Percentiles rank a stretch among this genome's conserved stretches.
phyloP scores from a whole-genome alignment of 2,329 filamentous ascomycete genomes.

The Aspergillus unguis region DNA sequence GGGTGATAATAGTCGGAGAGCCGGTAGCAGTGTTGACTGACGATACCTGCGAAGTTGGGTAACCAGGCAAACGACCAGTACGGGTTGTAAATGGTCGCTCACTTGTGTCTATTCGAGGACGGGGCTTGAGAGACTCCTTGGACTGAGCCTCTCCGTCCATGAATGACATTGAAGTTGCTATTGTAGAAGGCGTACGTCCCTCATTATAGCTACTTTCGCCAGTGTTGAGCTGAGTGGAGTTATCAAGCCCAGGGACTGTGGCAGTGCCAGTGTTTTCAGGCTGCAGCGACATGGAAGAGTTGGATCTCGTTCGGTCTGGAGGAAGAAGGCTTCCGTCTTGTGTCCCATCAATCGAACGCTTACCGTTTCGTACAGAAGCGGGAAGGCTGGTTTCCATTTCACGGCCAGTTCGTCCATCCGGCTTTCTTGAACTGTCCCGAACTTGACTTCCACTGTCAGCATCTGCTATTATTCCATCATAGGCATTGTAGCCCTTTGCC shows the following conservation, averaged over 20 bases:
- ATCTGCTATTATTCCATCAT: slow-evolving; percentile 26
- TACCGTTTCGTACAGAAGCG: slow-evolving; percentile 21
- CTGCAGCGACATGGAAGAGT: slow-evolving; percentile 30
- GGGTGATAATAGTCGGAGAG: slow-evolving; percentile 39
- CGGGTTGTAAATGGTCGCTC: slow-evolving; percentile 40
- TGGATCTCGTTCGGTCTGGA: slow-evolving; percentile 36
- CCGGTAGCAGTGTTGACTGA: slow-evolving; percentile 43
- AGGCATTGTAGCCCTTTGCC: slow-evolving; percentile 27
- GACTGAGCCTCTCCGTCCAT: slow-evolving; percentile 28
- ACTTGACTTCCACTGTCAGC: slow-evolving; percentile 18
- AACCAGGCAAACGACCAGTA: slow-evolving; percentile 46
- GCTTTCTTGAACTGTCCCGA: slow-evolving; percentile 25
- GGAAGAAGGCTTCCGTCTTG: slow-evolving; percentile 19
- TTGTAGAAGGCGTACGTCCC: slow-evolving; percentile 27
- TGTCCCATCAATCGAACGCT: slow-evolving; percentile 23
- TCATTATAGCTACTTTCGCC: slow-evolving; percentile 28
- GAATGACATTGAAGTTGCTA: slow-evolving; percentile 28
- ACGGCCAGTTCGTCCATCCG: slow-evolving; percentile 27
- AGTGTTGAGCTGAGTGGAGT: slow-evolving; percentile 26
- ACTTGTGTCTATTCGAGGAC: slow-evolving; percentile 23
- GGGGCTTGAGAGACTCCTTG: slow-evolving; percentile 26
- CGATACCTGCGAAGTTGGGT: slow-evolving; percentile 39
- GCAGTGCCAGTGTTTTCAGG: slow-evolving; percentile 25
- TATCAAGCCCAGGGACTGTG: slow-evolving; percentile 29
- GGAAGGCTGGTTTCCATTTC: slow-evolving; percentile 29